Conservation (phyloP, 352 stramenopile species). For the Elongisporangium senticosum region DNA sequence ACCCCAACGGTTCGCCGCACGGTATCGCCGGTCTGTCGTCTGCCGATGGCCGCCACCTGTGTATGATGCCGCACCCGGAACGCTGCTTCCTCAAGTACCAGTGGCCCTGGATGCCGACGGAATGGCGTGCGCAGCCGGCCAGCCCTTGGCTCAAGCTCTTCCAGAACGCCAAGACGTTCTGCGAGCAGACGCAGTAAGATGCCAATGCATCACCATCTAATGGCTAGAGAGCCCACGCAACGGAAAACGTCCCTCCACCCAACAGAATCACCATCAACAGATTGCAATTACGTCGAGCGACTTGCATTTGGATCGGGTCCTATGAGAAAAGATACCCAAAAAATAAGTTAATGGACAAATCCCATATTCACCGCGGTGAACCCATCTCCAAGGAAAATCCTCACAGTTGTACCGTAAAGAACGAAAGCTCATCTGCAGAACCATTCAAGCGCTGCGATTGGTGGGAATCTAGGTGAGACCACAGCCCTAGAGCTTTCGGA, state of each 20-base stretch:
- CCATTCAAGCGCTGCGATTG: no score
- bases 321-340: not conserved
- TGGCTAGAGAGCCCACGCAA: not conserved
- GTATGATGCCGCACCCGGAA: constrained; percentile 99
- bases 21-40: constrained; percentile 97
- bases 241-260: not conserved
- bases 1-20: constrained; percentile 97
- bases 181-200: constrained; percentile 65
- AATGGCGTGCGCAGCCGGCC: constrained; percentile 72
- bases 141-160: constrained; percentile 98
- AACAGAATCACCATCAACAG: not conserved
- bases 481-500: no score
- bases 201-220: not conserved
- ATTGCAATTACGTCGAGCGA: not conserved
- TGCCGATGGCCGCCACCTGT: constrained; percentile 95
- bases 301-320: no score
- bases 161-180: constrained; percentile 97
- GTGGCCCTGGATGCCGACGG: constrained; percentile 92
- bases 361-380: not conserved
- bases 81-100: constrained; percentile 97
- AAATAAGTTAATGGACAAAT: not conserved
- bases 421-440: no score
- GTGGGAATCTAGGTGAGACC: no score
- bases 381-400: not conserved
- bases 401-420: no score